Evolutionary conservation across 768 basidiomycete species (phyloP).

Genomic region (Suillus luteus): DNA sequence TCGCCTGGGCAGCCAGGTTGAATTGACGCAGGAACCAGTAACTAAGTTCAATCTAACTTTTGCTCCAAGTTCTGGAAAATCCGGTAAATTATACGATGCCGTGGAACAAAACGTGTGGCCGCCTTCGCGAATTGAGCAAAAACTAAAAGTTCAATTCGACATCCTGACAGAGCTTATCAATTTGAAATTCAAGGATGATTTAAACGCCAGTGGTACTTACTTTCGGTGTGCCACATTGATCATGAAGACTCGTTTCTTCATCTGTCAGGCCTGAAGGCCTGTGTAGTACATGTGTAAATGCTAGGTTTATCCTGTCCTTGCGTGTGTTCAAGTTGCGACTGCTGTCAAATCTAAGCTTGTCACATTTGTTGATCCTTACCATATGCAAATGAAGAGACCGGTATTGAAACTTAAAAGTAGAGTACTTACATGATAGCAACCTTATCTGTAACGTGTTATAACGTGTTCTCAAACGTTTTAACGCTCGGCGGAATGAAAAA

Average conservation of each 20-base stretch:
- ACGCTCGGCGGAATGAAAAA: neutral
- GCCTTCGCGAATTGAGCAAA: too few relatives aligned
- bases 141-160: too few relatives aligned
- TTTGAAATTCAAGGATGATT: too few relatives aligned
- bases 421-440: neutral
- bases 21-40: neutral
- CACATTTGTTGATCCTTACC: neutral
- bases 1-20: too few relatives aligned
- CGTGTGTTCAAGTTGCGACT: neutral
- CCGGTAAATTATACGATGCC: too few relatives aligned
- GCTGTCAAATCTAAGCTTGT: neutral
- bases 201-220: neutral
- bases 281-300: neutral
- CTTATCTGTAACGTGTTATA: neutral
- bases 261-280: neutral
- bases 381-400: too few relatives aligned
- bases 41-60: neutral
- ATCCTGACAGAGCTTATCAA: too few relatives aligned
- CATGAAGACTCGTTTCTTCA: neutral
- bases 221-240: too few relatives aligned
- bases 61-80: too few relatives aligned
- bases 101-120: too few relatives aligned
- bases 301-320: neutral
- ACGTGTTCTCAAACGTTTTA: neutral
- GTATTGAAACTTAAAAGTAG: too few relatives aligned